Conservation (phyloP, 495 filamentous ascomycete species). For the Aspergillus indologenus region DNA sequence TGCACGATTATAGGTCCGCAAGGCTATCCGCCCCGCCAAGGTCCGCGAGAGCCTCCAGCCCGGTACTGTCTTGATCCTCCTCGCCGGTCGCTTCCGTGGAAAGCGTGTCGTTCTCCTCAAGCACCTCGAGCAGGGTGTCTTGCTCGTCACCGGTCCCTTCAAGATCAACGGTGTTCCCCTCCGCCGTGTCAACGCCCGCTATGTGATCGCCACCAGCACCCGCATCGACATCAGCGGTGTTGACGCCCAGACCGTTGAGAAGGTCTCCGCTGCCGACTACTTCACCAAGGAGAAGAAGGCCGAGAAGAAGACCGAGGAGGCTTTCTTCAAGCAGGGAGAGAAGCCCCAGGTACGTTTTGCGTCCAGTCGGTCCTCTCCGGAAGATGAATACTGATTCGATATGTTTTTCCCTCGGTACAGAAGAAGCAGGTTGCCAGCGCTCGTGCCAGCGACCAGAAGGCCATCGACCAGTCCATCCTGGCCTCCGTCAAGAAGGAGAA, state of each 20-base stretch:
- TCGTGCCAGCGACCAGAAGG: conserved; percentile 95
- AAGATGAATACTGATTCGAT: not conserved
- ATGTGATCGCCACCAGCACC: conserved; percentile 95
- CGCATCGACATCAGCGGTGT: conserved; percentile 82
- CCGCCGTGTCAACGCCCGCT: conserved; percentile 95
- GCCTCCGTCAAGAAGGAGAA: conserved; percentile 94
- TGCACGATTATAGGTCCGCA: conserved; percentile 71
- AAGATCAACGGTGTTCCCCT: conserved; percentile 99
- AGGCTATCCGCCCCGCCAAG: conserved; percentile 80
- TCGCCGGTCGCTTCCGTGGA: conserved; percentile 99
- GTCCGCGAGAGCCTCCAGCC: conserved; percentile 83
- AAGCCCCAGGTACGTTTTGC: conserved; percentile 78
- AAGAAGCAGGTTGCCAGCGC: conserved; percentile 91
- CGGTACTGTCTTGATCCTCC: conserved; percentile 94
- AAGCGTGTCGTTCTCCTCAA: conserved; percentile 99
- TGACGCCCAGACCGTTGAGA: conserved; percentile 78
- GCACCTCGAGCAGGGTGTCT: conserved; percentile 90
- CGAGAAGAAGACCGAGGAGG: conserved; percentile 91
- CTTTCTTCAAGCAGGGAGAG: conserved; percentile 97
- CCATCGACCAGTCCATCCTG: conserved; percentile 89
- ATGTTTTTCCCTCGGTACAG: conserved; percentile 47
- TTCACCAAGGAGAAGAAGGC: conserved; percentile 91
- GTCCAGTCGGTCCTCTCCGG: not conserved
- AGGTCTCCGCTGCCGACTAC: conserved; percentile 80
- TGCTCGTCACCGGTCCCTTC: conserved; percentile 98